Evolutionary conservation across 768 basidiomycete species (phyloP).

Genomic region (Plicaturopsis crispa): DNA sequence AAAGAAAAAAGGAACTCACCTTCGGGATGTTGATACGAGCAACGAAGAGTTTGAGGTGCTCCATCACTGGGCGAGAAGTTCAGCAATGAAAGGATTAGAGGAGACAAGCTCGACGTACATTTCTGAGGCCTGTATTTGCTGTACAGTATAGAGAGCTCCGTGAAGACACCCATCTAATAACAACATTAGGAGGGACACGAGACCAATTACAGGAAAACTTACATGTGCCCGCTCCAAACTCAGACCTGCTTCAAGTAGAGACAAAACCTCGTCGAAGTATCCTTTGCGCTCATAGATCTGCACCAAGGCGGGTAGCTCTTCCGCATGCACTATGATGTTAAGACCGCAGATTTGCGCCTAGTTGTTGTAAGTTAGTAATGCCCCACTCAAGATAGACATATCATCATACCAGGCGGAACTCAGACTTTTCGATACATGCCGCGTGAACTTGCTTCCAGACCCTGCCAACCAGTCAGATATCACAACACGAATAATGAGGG

Average conservation of each 20-base stretch:
- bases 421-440: conserved; percentile 94
- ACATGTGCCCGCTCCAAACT: conserved; percentile 95
- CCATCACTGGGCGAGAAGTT: conserved; percentile 65
- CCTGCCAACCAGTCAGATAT: conserved; percentile 28
- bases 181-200: conserved; percentile 9
- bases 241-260: conserved; percentile 87
- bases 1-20: conserved; percentile 22
- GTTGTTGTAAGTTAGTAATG: too few species aligned
- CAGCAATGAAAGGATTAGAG: conserved; percentile 4
- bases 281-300: conserved; percentile 86
- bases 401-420: conserved; percentile 83
- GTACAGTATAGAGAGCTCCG: conserved; percentile 84
- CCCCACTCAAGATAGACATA: too few species aligned
- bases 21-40: conserved; percentile 98
- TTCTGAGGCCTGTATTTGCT: conserved; percentile 95
- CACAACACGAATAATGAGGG: neutral
- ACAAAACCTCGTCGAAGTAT: conserved; percentile 90
- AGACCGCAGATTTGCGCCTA: conserved; percentile 98
- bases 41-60: conserved; percentile 94
- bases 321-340: conserved; percentile 95
- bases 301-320: conserved; percentile 69
- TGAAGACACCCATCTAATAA: conserved; percentile 89
- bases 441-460: conserved; percentile 99
- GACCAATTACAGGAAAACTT: conserved; percentile 15
- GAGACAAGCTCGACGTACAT: conserved; percentile 42